phyloP scores from a whole-genome alignment of 768 basidiomycete genomes.

The Candolleomyces efflorescens region DNA sequence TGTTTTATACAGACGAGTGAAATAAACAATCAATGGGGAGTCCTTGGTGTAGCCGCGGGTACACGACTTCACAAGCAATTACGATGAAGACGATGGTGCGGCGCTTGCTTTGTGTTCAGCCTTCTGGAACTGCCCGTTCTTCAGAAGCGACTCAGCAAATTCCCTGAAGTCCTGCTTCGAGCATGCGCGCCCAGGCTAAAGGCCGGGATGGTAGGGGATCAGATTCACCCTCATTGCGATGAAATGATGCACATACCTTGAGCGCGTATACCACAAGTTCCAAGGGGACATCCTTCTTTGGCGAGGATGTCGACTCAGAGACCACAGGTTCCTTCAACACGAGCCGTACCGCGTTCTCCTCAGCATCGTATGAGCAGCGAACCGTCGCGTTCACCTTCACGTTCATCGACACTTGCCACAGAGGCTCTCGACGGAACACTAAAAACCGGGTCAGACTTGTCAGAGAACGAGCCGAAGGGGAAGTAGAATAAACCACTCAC shows the following conservation, averaged over 20 bases:
- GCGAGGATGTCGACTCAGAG: constrained; percentile 11
- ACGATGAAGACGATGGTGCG: too few species aligned
- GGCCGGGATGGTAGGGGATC: neutral
- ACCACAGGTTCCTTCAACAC: constrained; percentile 45
- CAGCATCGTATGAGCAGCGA: constrained; percentile 53
- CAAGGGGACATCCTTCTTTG: constrained; percentile 7
- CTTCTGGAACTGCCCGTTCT: constrained; percentile 32
- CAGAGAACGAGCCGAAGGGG: neutral
- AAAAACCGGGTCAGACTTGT: neutral
- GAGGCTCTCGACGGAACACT: constrained; percentile 71
- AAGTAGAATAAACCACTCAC: constrained; percentile 30
- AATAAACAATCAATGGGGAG: too few species aligned
- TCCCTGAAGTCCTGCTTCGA: constrained; percentile 50
- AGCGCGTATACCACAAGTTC: constrained; percentile 61
- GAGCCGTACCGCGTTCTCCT: constrained; percentile 52
- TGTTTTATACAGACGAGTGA: too few species aligned
- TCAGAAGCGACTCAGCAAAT: constrained; percentile 43
- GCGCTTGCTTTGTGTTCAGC: neutral
- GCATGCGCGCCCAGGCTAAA: constrained; percentile 42
- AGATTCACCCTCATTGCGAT: neutral
- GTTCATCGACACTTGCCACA: constrained; percentile 70
- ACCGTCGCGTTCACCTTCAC: constrained; percentile 50
- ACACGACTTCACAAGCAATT: too few species aligned
- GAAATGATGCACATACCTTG: constrained; percentile 37
- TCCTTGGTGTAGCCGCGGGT: too few species aligned